Evolutionary conservation across 2,329 filamentous ascomycete species (phyloP).

Genomic region (Calonectria hawksworthii): DNA sequence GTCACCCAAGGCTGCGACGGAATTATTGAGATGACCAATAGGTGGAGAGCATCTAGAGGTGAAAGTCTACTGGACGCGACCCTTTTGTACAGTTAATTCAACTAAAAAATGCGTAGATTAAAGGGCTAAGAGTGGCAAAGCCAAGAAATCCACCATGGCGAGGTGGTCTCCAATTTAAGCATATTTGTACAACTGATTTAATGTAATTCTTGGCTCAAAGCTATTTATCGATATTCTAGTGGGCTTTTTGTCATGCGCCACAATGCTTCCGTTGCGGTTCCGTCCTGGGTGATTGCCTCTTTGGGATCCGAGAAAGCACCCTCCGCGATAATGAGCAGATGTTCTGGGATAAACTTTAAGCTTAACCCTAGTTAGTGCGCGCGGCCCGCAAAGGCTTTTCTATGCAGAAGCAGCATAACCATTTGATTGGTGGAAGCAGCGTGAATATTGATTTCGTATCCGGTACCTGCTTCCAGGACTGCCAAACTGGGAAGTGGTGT

Average conservation of each 20-base stretch:
- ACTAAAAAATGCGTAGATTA: too few relatives aligned
- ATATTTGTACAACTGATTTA: background rate
- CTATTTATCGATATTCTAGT: background rate
- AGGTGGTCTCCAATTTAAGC: background rate
- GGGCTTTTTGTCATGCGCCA: background rate
- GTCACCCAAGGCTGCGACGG: background rate
- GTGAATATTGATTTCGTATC: background rate
- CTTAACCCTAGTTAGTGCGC: background rate
- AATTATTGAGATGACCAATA: background rate
- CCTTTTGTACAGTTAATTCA: background rate
- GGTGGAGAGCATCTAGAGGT: background rate
- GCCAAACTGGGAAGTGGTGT: background rate
- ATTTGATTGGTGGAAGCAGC: constrained; percentile 17
- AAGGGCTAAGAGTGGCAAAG: background rate
- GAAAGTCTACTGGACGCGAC: background rate
- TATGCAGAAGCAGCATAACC: background rate
- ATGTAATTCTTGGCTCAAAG: background rate
- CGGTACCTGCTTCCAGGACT: constrained; percentile 14
- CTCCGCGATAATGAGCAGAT: constrained; percentile 4
- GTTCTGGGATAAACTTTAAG: background rate
- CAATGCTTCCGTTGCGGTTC: background rate
- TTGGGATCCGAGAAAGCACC: background rate
- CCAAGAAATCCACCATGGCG: background rate
- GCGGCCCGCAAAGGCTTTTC: background rate
- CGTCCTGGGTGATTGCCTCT: background rate